Percentiles rank a stretch among this genome's conserved stretches.
These are phyloP conservation scores for Phytophthora uliginosa DNA, from an alignment of 352 stramenopile genomes.

Conservation along the genomic window DNA sequence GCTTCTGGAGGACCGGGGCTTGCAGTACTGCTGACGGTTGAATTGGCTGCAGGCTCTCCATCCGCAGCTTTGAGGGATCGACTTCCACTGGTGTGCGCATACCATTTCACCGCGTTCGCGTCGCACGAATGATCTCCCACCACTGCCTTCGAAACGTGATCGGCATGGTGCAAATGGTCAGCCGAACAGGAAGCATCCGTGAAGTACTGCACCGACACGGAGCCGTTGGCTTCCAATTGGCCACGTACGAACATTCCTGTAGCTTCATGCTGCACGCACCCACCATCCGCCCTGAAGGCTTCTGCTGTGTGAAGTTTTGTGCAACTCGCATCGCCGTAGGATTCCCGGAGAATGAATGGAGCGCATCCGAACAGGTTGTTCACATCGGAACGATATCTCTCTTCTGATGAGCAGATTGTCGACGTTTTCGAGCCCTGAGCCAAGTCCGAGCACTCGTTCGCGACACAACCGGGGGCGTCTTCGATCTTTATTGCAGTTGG, in stretches of 20 bases:
- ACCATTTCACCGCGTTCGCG: neutral
- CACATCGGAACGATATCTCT: neutral
- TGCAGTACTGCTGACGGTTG: neutral
- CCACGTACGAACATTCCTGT: neutral
- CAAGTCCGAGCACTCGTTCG: neutral
- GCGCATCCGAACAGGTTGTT: neutral
- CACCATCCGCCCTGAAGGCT: neutral
- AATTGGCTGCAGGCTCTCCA: neutral
- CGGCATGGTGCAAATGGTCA: neutral
- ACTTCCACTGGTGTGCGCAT: neutral
- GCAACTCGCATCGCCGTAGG: neutral
- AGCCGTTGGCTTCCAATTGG: neutral
- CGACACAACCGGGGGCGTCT: neutral
- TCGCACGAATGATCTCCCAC: neutral
- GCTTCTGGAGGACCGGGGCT: neutral
- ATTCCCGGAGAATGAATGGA: neutral
- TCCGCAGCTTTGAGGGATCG: neutral
- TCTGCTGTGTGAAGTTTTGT: neutral
- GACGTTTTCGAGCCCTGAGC: neutral
- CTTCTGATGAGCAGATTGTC: neutral
- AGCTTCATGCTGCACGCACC: neutral
- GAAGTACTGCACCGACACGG: neutral
- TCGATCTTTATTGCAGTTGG: neutral
- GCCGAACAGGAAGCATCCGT: neutral
- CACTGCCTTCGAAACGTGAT: neutral